Evolutionary conservation across 768 basidiomycete genomes (phyloP).

Genomic region (Phylloporus rhodoxanthus): DNA sequence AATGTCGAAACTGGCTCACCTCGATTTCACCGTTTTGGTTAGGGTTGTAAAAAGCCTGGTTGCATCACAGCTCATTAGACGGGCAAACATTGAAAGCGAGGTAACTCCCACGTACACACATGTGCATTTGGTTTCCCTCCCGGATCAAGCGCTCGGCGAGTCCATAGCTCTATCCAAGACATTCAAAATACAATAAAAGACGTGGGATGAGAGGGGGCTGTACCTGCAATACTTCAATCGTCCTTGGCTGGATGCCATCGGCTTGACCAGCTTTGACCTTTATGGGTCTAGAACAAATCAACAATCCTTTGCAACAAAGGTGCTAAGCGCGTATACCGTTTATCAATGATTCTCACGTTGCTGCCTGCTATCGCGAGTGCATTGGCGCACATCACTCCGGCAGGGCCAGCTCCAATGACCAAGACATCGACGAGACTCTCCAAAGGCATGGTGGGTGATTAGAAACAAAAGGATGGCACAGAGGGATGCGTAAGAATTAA

Average conservation of each 20-base stretch:
- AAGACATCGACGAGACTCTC: conserved; percentile 41
- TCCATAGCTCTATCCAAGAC: conserved; percentile 59
- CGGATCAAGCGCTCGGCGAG: conserved; percentile 57
- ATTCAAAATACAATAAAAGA: not conserved
- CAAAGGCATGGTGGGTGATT: conserved; percentile 12
- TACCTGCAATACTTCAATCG: conserved; percentile 50
- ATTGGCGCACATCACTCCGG: conserved; percentile 65
- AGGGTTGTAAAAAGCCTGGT: conserved; percentile 73
- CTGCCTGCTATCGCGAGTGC: conserved; percentile 40
- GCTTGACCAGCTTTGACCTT: conserved; percentile 46
- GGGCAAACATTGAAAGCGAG: not conserved
- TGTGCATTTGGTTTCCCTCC: conserved; percentile 65
- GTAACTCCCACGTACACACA: conserved; percentile 43
- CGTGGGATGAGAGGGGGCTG: not conserved
- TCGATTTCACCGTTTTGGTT: conserved; percentile 53
- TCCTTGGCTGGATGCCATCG: conserved; percentile 52
- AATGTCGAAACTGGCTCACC: conserved; percentile 28
- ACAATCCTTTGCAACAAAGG: not conserved
- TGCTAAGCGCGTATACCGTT: conserved; percentile 30
- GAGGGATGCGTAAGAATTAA: not conserved
- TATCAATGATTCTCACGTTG: conserved; percentile 44
- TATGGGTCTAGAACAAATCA: conserved; percentile 28
- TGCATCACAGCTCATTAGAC: not conserved
- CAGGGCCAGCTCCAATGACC: conserved; percentile 46
- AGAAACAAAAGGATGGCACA: not conserved